phyloP scores from a whole-genome alignment of 179 eudicot species.

The Carnegiea gigantea region DNA sequence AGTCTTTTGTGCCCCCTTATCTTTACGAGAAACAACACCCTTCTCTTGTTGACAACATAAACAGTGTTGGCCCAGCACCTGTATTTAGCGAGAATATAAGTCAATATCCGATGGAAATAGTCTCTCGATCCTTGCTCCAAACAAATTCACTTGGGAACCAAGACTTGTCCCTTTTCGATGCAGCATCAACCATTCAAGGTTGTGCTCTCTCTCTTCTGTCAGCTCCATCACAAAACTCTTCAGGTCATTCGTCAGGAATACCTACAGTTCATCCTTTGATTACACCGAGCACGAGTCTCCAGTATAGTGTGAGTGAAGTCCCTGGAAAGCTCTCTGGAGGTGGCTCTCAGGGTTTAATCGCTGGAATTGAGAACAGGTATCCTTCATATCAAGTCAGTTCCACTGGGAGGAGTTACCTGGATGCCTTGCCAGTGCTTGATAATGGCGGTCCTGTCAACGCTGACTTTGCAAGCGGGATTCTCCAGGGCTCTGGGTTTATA shows the following conservation, averaged over 20 bases:
- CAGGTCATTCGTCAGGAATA: constrained; percentile 34
- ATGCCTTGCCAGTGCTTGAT: constrained; percentile 23
- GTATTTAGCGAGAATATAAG: constrained; percentile 17
- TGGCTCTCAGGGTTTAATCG: constrained; percentile 25
- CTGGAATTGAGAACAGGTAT: constrained; percentile 28
- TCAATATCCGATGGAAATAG: constrained; percentile 23
- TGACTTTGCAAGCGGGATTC: constrained; percentile 27
- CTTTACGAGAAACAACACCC: constrained; percentile 33
- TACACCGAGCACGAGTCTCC: constrained; percentile 19
- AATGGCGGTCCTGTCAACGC: constrained; percentile 18
- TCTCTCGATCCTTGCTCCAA: constrained; percentile 28
- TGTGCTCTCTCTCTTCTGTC: constrained; percentile 98
- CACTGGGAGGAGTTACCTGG: constrained; percentile 22
- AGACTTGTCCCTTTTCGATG: constrained; percentile 35
- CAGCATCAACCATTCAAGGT: constrained; percentile 49
- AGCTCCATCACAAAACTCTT: constrained; percentile 49
- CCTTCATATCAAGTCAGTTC: constrained; percentile 21
- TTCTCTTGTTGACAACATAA: constrained; percentile 13
- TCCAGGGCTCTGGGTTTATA: constrained; percentile 38
- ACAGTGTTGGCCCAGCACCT: constrained; percentile 21
- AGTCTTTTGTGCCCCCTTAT: constrained; percentile 16
- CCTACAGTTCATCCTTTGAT: constrained; percentile 29
- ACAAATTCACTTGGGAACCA: constrained; percentile 30
- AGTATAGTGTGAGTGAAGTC: constrained; percentile 20
- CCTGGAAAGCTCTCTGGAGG: constrained; percentile 34